Base-by-base conservation (phyloP, 768 basidiomycete species). In the Coprinopsis sp. region DNA sequence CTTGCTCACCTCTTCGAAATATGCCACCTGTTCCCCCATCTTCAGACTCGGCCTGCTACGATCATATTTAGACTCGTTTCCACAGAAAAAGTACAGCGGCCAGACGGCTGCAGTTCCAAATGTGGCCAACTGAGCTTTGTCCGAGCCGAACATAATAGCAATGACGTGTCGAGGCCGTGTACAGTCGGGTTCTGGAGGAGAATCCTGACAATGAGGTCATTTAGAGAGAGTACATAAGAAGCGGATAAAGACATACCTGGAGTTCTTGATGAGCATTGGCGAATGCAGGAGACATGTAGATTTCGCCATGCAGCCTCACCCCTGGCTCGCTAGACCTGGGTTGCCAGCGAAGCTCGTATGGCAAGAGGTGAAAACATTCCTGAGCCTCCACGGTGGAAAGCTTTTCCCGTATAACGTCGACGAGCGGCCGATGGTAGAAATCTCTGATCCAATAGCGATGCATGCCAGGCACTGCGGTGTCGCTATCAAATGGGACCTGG, bases 241-340 rank as follows among this genome's bases (percentile, higher is more conserved):
- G 14, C 12, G 12, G 14, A 18, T 8, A 13, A 21, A 25, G 10
- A 22, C 46, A 18, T 23, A 31, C 21, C 21, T 42, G 29, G 10
- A 50, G 33, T 21, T 38, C 48, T 7, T 38, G 19, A 13, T 58
- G 37, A 25, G 56, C 56, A 13, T 56, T 43, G 16, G 52, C 12
- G 36, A 58, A 64, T 0, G 46, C 44, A 39, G 58, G 52, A 1
- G 58, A 45, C 8, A 25, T 53, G 28, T 60, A 62, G 1, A 58
- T 21, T 24, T 64, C 58, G 12, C 36, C 25, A 28, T 46, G 36
- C 2, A 61, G 16, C 1, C 55, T 48, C 30, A 60, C 54, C 2
- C 46, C 30, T 6, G 21, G 28, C 23, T 5, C 37, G 23, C 47
- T 36, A 12, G 42, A n/a, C 1, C 21, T 3, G 7, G 46, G 41